A percentile compares a stretch with the other conserved stretches of the same genome.
Conservation (phyloP, 352 stramenopile genomes). For the Phytophthora colocasiae region DNA sequence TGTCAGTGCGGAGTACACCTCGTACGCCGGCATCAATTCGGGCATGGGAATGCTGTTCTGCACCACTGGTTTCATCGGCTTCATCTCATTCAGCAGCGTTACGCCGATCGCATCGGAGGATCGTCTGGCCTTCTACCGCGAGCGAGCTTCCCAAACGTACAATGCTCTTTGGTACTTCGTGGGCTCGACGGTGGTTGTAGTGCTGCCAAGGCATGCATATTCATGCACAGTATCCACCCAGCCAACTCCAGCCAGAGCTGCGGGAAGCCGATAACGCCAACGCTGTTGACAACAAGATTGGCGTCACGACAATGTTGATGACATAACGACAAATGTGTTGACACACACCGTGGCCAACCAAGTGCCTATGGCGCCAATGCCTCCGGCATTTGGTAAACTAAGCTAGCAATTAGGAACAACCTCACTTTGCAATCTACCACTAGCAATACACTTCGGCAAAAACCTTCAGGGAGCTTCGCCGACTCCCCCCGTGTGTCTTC, state of each 20-base stretch:
- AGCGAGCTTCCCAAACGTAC: constrained; percentile 74
- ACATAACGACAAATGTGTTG: too few relatives aligned
- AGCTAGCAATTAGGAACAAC: too few relatives aligned
- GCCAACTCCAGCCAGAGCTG: too few relatives aligned
- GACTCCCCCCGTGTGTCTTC: too few relatives aligned
- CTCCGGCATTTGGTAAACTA: too few relatives aligned
- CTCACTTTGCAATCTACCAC: not conserved
- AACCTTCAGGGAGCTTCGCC: not conserved
- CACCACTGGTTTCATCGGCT: constrained; percentile 66
- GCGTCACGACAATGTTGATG: too few relatives aligned
- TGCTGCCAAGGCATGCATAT: too few relatives aligned
- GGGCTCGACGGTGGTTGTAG: constrained; percentile 11
- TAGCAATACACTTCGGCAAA: not conserved
- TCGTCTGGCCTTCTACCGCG: constrained; percentile 88
- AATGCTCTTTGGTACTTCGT: constrained; percentile 39
- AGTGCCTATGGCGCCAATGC: too few relatives aligned
- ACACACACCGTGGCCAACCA: too few relatives aligned
- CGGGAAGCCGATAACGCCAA: too few relatives aligned
- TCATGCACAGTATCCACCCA: too few relatives aligned
- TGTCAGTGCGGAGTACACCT: constrained; percentile 27
- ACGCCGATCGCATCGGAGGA: constrained; percentile 75
- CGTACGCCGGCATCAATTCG: constrained; percentile 37
- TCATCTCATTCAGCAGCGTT: constrained; percentile 72
- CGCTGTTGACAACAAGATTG: too few relatives aligned
- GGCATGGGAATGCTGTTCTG: constrained; percentile 72